A percentile compares a stretch with the other conserved stretches of the same genome.
Conservation (phyloP, 305 asterid genomes). For the Fraxinus latifolia region DNA sequence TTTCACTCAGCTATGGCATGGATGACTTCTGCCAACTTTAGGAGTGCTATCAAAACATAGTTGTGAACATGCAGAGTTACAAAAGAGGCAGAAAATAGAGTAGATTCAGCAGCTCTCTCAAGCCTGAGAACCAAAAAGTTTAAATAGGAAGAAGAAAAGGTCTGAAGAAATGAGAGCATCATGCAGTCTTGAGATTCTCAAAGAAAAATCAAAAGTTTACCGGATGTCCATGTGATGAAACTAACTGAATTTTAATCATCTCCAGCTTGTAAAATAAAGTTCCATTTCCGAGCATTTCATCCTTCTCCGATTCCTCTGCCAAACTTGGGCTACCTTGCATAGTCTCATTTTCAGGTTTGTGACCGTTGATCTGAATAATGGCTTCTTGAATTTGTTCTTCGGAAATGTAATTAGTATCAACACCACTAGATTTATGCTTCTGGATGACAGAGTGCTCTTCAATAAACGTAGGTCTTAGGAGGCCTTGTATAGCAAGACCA, state of each 20-base stretch:
- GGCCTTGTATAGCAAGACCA: constrained; percentile 87
- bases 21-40: not conserved
- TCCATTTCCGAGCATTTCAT: constrained; percentile 62
- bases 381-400: constrained; percentile 48
- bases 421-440: constrained; percentile 53
- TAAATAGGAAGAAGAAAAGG: not conserved
- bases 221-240: constrained; percentile 71
- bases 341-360: constrained; percentile 46
- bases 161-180: not conserved
- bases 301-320: constrained; percentile 74
- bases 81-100: not conserved
- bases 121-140: not conserved
- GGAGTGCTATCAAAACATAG: not conserved
- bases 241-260: constrained; percentile 71
- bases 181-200: constrained; percentile 1
- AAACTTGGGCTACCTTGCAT: constrained; percentile 46
- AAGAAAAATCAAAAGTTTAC: constrained; percentile 26
- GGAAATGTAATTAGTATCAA: constrained; percentile 30
- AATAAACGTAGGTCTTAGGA: constrained; percentile 78
- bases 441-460: constrained; percentile 80
- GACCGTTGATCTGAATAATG: constrained; percentile 54
- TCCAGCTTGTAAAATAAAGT: constrained; percentile 88
- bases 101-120: constrained; percentile 16
- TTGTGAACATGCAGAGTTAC: not conserved
- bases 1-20: not conserved